These are phyloP conservation scores for Penstemon newberryi DNA, from an alignment of 257 asterid species.

Conservation along the genomic window DNA sequence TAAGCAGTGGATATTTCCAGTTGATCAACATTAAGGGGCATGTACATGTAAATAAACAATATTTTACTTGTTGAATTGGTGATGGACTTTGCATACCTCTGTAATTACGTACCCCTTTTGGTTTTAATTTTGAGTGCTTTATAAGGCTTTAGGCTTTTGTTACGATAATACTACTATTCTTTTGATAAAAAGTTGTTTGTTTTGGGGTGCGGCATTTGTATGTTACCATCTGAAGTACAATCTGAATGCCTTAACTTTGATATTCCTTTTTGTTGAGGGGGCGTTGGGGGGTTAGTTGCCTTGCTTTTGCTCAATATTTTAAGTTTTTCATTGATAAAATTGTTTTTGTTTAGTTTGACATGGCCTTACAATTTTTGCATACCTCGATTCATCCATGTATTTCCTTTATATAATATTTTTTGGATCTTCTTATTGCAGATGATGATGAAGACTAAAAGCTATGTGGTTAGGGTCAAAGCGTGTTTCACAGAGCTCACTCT, in stretches of 20 bases:
- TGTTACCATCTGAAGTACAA: too few species aligned
- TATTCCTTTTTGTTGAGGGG: not conserved
- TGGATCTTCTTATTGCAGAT: conserved; percentile 47
- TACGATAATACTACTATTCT: too few species aligned
- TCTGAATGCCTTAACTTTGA: not conserved
- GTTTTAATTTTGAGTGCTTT: too few species aligned
- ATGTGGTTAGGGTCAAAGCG: conserved; percentile 14
- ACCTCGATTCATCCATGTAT: conserved; percentile 9
- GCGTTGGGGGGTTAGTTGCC: not conserved
- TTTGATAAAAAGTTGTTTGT: too few species aligned
- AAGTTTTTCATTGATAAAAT: not conserved
- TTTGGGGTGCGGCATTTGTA: too few species aligned
- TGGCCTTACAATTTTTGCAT: not conserved
- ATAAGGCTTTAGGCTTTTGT: too few species aligned
- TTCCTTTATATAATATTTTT: not conserved
- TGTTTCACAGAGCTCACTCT: conserved; percentile 8
- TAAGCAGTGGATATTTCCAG: too few species aligned
- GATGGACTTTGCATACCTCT: too few species aligned
- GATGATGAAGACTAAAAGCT: conserved; percentile 60
- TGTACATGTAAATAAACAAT: too few species aligned
- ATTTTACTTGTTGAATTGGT: too few species aligned
- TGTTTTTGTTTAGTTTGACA: not conserved
- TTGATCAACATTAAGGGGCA: too few species aligned
- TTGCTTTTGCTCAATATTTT: not conserved
- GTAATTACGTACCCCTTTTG: too few species aligned